Conservation (phyloP, 1,284 basidiomycete species). For the Ustilago sp. region DNA sequence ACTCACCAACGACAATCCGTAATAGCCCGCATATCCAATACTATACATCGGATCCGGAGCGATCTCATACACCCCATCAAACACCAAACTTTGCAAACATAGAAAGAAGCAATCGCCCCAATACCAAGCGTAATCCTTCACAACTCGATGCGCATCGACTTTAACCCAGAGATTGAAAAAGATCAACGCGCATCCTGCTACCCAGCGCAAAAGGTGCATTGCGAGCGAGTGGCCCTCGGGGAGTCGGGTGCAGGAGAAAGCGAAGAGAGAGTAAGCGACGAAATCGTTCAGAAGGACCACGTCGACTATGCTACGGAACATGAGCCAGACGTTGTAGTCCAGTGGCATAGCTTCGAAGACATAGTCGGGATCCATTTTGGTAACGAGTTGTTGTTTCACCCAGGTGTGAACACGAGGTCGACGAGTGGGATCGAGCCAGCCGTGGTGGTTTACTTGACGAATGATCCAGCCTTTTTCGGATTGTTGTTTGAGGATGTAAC, state of each 20-base stretch:
- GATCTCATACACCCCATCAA: conserved; percentile 96
- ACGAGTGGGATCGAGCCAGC: conserved; percentile 85
- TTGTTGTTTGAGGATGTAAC: conserved; percentile 92
- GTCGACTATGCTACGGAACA: conserved; percentile 91
- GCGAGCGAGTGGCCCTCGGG: conserved; percentile 77
- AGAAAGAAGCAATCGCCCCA: conserved; percentile 98
- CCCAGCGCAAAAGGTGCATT: conserved; percentile 86
- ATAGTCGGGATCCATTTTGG: conserved; percentile 93
- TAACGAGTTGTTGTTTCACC: conserved; percentile 86
- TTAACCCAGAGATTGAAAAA: conserved; percentile 99
- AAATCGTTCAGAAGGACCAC: conserved; percentile 92
- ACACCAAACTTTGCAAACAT: conserved; percentile 81
- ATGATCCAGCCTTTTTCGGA: conserved; percentile 95
- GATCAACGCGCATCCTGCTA: conserved; percentile 85
- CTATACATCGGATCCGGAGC: conserved; percentile 92
- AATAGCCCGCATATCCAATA: conserved; percentile 80
- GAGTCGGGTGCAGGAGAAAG: conserved; percentile 80
- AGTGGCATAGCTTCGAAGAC: conserved; percentile 77
- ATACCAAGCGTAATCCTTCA: conserved; percentile 84
- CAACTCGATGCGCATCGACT: conserved; percentile 94
- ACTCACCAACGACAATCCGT: conserved; percentile 88
- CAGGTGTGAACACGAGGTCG: conserved; percentile 78
- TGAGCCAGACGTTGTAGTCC: conserved; percentile 77
- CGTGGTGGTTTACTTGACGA: conserved; percentile 79
- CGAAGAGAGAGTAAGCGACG: conserved; percentile 93